These are phyloP conservation scores for Neurospora sp. DNA, from an alignment of 495 filamentous ascomycete genomes.

Conservation along the genomic window DNA sequence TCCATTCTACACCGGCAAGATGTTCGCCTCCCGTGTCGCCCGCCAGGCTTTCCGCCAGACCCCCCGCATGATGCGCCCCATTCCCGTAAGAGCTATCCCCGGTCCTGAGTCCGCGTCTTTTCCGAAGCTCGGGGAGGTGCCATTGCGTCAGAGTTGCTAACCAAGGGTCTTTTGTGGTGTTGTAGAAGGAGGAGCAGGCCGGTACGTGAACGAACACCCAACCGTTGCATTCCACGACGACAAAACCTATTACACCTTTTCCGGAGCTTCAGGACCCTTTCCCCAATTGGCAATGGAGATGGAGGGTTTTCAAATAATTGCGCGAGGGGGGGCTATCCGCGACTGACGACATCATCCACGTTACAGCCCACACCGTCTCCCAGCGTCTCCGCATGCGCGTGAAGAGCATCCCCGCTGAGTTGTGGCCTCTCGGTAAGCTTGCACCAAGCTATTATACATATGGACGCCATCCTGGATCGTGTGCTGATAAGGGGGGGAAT, in stretches of 20 bases:
- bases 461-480: neutral
- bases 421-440: constrained; percentile 84
- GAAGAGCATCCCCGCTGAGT: constrained; percentile 82
- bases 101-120: neutral
- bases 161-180: constrained; percentile 20
- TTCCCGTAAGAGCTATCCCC: constrained; percentile 58
- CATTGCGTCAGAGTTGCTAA: constrained; percentile 19
- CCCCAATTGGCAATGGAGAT: neutral
- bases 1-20: constrained; percentile 29
- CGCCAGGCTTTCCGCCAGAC: constrained; percentile 48
- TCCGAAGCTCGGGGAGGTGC: neutral
- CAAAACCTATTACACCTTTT: constrained; percentile 6
- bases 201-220: constrained; percentile 50
- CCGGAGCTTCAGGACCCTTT: neutral
- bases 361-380: constrained; percentile 87
- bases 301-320: neutral
- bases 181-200: constrained; percentile 72
- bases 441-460: neutral
- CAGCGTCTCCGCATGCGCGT: constrained; percentile 74
- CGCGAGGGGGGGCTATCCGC: neutral
- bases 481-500: constrained; percentile 2
- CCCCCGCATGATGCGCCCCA: constrained; percentile 57
- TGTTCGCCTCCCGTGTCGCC: constrained; percentile 54
- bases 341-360: constrained; percentile 14
- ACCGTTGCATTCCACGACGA: neutral